Evolutionary conservation across 2,329 filamentous ascomycete genomes (phyloP).

Genomic region (Calonectria crousiana): DNA sequence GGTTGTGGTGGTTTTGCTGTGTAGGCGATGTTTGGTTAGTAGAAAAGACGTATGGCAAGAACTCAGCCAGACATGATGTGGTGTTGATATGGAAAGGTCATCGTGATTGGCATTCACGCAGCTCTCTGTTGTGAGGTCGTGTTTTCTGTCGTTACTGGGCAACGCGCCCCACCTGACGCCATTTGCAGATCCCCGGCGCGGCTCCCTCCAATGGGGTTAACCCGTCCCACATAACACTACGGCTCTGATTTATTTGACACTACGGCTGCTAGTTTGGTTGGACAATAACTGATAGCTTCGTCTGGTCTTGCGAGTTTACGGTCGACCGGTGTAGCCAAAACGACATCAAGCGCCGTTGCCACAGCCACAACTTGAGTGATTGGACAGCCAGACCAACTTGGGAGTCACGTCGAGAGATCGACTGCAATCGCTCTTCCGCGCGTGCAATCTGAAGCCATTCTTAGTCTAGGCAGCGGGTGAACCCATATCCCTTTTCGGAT

Average conservation of each 20-base stretch:
- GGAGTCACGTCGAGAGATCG: not conserved
- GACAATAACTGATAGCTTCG: not conserved
- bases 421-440: not conserved
- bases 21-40: slow-evolving; percentile 38
- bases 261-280: not conserved
- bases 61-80: slow-evolving; percentile 42
- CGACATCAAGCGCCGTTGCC: not conserved
- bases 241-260: not conserved
- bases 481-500: not conserved
- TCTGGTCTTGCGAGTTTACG: not conserved
- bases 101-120: slow-evolving; percentile 1
- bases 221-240: not conserved
- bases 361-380: not conserved
- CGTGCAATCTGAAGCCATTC: not conserved
- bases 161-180: slow-evolving; percentile 35
- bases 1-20: slow-evolving; percentile 38
- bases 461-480: not conserved
- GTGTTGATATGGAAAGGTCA: slow-evolving; percentile 31
- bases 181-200: slow-evolving; percentile 35
- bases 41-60: slow-evolving; percentile 29
- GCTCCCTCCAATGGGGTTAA: slow-evolving; percentile 23
- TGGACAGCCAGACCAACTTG: not conserved
- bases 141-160: slow-evolving; percentile 45
- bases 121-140: slow-evolving; percentile 39
- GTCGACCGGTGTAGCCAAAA: not conserved